Base-by-base conservation (phyloP, 2,329 filamentous ascomycete genomes). In the Fusarium pseudocircinatum region DNA sequence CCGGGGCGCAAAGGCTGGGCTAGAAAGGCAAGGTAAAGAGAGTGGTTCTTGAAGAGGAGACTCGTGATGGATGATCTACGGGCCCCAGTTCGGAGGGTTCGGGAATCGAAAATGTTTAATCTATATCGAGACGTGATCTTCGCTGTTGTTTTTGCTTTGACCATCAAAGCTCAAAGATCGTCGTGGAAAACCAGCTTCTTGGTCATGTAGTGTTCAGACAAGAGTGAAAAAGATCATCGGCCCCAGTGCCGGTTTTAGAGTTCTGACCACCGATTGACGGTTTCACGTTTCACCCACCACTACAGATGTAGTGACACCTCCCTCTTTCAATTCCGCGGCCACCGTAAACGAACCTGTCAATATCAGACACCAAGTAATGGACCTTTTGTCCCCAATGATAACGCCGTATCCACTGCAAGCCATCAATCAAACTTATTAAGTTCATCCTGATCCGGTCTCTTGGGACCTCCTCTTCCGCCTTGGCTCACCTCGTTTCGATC, bases 11-110 rank as follows among this genome's bases (percentile, higher is more conserved):
- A 30, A 36, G 32, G 43, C 20, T 6, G 26, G 37, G 42, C 18
- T 7, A 46, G 13, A 37, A 37, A 37, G 16, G 36, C 9, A 18
- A 37, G 36, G 43, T 16, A 37, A 28, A 8, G 18, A 53, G 14
- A 28, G 24, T 24, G 26, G 37, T 37, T 37, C 44, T 16, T 37
- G 28, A 28, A 24, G 30, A 28, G 34, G 32, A 43, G 26, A 30
- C 53, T 62, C 40, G 50, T 42, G 15, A 18, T 28, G 60, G 16
- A 12, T 30, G 62, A 64, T 64, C 62, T 64, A 32, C 61, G 18
- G 44, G 57, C 30, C 44, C 37, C 30, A 18, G 36, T 32, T 20
- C 58, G 44, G 62, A 36, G 20, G 3, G n/a, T 49, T 61, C 60
- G 60, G 56, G 36, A 42, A 63, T 63, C 58, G 30, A 20, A 28